These are phyloP conservation scores for Pseudocercospora vitis DNA, from an alignment of 2,329 filamentous ascomycete genomes.

Conservation along the genomic window DNA sequence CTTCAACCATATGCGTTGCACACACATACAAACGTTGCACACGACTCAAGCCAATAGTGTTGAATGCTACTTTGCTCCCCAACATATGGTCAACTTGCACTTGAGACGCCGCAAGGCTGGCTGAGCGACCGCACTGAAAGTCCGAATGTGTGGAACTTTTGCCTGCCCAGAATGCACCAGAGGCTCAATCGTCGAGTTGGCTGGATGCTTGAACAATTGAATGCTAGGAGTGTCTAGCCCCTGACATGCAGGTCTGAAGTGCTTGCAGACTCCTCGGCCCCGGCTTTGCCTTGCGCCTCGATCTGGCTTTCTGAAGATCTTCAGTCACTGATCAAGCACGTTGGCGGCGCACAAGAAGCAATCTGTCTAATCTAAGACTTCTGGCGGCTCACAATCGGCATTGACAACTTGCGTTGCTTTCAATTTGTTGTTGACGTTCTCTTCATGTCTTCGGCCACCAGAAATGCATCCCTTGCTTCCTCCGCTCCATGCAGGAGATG, in stretches of 20 bases:
- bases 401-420: no score
- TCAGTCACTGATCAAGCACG: no score
- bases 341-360: neutral
- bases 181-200: neutral
- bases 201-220: no score
- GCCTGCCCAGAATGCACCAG: no score
- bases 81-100: neutral
- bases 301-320: neutral
- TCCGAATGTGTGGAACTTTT: neutral
- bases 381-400: no score
- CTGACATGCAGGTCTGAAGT: conserved; percentile 11
- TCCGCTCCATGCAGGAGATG: conserved; percentile 5
- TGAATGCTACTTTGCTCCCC: neutral
- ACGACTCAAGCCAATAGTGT: neutral
- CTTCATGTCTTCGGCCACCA: conserved; percentile 20
- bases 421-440: conserved; percentile 26
- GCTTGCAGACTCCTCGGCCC: neutral
- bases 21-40: neutral
- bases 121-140: neutral
- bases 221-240: neutral
- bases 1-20: no score
- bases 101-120: neutral
- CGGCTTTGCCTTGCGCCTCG: neutral
- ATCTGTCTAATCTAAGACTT: no score
- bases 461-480: conserved; percentile 22